Base-by-base conservation (phyloP, 345 rosid species). In the Eutrema heterophyllum region DNA sequence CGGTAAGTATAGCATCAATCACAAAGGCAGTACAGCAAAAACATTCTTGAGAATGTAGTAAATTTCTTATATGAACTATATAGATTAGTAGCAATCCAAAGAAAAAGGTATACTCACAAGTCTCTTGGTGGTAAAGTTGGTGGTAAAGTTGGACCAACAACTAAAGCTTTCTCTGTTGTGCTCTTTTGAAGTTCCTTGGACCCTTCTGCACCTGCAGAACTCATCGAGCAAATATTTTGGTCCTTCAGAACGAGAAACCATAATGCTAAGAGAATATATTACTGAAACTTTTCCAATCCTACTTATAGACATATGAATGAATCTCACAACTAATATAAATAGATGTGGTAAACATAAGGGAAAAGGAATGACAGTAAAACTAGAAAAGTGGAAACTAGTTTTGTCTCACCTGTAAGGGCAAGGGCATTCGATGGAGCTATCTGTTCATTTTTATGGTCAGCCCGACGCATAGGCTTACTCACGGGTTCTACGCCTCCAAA, bases 81-180 rank as follows among this genome's bases (percentile, higher is more conserved):
- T 1, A 7, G 30, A 75, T 10, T 21, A 52, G n/a, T 21, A 32
- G 29, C 2, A 49, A 30, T 54, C 59, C 72, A 67, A 58, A 50
- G 45, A 38, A 30, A 18, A 58, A 67, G 29, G 46, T 62, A 49
- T 15, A 84, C 92, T 83, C 72, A 87, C 91, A 29, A 65, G 60
- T 79, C 81, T 70, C 81, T 87, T 30, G 83, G 72, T 41, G 81
- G 92, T 64, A 83, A 29, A 75, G 91, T 87, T 30, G 83, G 72
- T 41, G 81, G 92, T 64, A 83, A 29, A 75, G 91, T 81, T 67
- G 92, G 96, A 74, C 93, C 97, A 81, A 87, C 85, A 72, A 81
- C 81, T 67, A 89, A 76, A 61, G 90, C 88, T 81, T 81, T 89
- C 64, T 84, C 92, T 78, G 79, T 68, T 61, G 84, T 83, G 15